Conservation (phyloP, 2,329 filamentous ascomycete species). For the Teratosphaeriaceae sp. region DNA sequence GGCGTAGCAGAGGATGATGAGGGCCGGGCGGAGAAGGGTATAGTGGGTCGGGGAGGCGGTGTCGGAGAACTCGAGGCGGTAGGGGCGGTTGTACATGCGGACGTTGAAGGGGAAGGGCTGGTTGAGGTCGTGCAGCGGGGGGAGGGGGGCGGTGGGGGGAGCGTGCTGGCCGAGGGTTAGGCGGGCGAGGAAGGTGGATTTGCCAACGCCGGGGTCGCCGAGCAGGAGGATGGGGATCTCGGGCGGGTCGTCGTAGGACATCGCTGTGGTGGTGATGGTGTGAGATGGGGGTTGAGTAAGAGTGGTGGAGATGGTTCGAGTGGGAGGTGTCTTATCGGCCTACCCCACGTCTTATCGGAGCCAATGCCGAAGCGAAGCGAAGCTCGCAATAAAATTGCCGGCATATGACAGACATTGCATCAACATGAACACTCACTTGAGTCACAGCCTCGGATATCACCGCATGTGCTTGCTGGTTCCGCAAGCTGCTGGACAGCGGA, state of each 20-base stretch:
- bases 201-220: conserved; percentile 54
- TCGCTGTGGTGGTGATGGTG: conserved; percentile 9
- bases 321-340: neutral
- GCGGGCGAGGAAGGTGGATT: conserved; percentile 54
- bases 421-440: too few species aligned
- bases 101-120: conserved; percentile 56
- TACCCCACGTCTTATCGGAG: neutral
- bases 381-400: too few species aligned
- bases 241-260: conserved; percentile 12
- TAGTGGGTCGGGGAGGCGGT: conserved; percentile 52
- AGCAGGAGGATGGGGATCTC: conserved; percentile 49
- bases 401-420: too few species aligned
- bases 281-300: neutral
- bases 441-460: too few species aligned
- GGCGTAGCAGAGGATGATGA: conserved; percentile 54
- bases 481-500: too few species aligned
- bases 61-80: conserved; percentile 51
- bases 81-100: conserved; percentile 48
- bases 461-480: too few species aligned
- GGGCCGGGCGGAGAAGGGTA: conserved; percentile 46
- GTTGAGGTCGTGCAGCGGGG: conserved; percentile 46
- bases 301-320: neutral
- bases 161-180: conserved; percentile 27
- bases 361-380: too few species aligned
- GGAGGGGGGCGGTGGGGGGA: conserved; percentile 26